Percentiles rank a stretch among this genome's conserved stretches.
Conservation (phyloP, 2,329 filamentous ascomycete genomes). For the Arthroderma sp. region DNA sequence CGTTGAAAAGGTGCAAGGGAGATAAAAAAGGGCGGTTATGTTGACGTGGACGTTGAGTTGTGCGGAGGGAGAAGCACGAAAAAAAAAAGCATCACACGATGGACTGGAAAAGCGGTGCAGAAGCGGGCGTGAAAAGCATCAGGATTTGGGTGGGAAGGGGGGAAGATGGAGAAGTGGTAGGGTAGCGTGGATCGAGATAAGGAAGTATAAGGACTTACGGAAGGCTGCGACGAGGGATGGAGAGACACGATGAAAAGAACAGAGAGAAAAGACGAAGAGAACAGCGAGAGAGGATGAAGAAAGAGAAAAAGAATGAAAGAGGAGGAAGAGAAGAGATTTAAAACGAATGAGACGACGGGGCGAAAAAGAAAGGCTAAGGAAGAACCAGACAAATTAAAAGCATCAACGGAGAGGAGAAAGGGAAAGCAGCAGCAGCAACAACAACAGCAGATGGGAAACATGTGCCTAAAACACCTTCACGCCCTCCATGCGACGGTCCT, state of each 20-base stretch:
- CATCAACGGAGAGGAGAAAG: conserved; percentile 4
- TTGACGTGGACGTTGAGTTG: conserved; percentile 1
- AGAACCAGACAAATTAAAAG: conserved; percentile 6
- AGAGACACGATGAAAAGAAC: conserved; percentile 15
- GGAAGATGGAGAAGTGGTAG: conserved; percentile 8
- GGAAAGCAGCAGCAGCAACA: conserved; percentile 1
- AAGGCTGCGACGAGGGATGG: conserved; percentile 7
- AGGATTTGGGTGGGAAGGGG: conserved; percentile 6
- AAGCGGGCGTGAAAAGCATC: not conserved
- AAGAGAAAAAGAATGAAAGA: conserved; percentile 11
- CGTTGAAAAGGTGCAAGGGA: conserved; percentile 3
- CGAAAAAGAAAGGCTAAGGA: conserved; percentile 10
- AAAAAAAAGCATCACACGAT: not conserved
- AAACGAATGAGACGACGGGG: conserved; percentile 6
- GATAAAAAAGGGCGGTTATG: not conserved
- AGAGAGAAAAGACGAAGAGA: conserved; percentile 12
- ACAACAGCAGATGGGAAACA: no score
- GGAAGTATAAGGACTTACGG: conserved; percentile 10
- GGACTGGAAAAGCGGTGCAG: no score
- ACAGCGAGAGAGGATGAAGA: conserved; percentile 13
- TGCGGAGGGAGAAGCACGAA: not conserved
- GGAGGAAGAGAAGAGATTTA: conserved; percentile 10
- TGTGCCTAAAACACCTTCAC: no score
- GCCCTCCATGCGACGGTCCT: no score
- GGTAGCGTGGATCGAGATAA: conserved; percentile 10